Evolutionary conservation across 2,329 filamentous ascomycete genomes (phyloP), one percentile per base, ranked within the genome.

Genomic region (Fusarium clavum): DNA sequence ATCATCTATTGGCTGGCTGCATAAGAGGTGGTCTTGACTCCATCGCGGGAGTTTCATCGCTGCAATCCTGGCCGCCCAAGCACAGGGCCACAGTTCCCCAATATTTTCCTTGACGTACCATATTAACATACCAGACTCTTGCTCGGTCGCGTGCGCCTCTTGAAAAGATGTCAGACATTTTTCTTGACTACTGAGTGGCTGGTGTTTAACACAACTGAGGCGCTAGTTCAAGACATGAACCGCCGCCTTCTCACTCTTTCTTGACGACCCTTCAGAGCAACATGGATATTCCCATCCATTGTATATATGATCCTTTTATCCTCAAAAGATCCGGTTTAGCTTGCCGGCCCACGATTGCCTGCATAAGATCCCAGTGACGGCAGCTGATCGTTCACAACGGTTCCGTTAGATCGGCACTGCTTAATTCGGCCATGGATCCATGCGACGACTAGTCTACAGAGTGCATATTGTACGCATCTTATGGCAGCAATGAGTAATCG

Each of bases 21-120:
- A 57, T 64, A 40, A 43, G 41, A 57, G n/a, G 46, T 52, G 57
- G 59, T 46, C 57, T 55, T 25, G 61, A 58, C 44, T 56, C 62
- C 56, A 61, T 54, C 40, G 43, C 40, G 45, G 61, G 43, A 63
- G 72, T 75, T 74, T 74, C 72, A 73, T 69, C 58, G 52, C 53
- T 60, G 25, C 25, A 43, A 54, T 57, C 59, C 67, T 22, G 30
- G 59, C 61, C 52, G 72, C 59, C 62, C 62, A 63, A 71, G 51
- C 62, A 67, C 53, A 61, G 59, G 65, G 24, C 57, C 62, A 64
- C 30, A 54, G 51, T 40, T 61, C 49, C 34, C 46, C 22, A n/a
- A 38, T 38, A 30, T 40, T 44, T 40, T 27, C 14, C 14, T 56
- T 51, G 47, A 8, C n/a, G 14, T 34, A 32, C 24, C 18, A 30